Conservation (phyloP, 345 rosid genomes). For the Camelina laxa region DNA sequence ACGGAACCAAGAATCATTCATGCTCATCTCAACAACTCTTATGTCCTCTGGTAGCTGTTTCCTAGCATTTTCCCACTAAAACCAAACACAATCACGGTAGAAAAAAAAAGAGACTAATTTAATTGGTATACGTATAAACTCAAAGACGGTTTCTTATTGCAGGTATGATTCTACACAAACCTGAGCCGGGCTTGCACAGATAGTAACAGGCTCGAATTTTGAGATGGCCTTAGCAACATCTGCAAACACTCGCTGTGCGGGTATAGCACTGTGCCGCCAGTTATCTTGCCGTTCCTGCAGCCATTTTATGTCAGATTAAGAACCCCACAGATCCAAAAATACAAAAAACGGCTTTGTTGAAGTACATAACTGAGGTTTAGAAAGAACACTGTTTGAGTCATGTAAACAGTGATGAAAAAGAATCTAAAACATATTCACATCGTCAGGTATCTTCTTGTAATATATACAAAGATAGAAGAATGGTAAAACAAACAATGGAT, state of each 20-base stretch:
- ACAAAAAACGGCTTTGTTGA: neutral
- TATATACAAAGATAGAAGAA: neutral
- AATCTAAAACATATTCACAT: neutral
- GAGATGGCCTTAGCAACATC: slow-evolving; percentile 80
- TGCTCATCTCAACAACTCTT: slow-evolving; percentile 89
- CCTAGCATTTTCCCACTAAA: slow-evolving; percentile 86
- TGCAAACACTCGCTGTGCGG: slow-evolving; percentile 62
- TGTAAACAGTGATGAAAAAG: neutral
- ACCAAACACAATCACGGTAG: slow-evolving; percentile 7
- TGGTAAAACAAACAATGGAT: neutral
- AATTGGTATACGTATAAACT: neutral
- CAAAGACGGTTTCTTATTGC: neutral
- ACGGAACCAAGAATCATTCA: slow-evolving; percentile 97
- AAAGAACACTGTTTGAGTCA: slow-evolving; percentile 12
- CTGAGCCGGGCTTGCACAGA: slow-evolving; percentile 90
- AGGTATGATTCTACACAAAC: slow-evolving; percentile 48
- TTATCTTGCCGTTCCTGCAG: slow-evolving; percentile 89
- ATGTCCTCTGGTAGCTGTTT: slow-evolving; percentile 69
- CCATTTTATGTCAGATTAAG: neutral
- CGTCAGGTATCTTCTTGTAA: neutral
- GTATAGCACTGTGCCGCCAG: slow-evolving; percentile 76
- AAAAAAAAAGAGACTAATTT: neutral
- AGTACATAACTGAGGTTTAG: neutral
- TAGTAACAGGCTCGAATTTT: slow-evolving; percentile 78
- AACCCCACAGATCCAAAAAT: neutral